phyloP scores from a whole-genome alignment of 768 basidiomycete genomes.

The Pleurotus ostreatus region DNA sequence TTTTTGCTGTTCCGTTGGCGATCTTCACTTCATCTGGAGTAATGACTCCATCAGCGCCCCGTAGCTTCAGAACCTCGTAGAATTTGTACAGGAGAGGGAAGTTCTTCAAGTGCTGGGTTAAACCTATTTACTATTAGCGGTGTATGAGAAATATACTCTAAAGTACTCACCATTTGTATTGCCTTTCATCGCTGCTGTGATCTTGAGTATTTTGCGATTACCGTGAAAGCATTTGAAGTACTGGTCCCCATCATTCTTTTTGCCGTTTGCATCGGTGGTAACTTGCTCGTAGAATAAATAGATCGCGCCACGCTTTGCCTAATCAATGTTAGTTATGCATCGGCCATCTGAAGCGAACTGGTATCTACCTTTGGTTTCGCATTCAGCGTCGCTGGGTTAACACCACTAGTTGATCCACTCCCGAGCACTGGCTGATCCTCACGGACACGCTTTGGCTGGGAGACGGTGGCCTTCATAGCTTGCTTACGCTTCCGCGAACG shows the following conservation, averaged over 20 bases:
- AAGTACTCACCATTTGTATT: neutral
- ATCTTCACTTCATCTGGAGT: neutral
- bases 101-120: neutral
- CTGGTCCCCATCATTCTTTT: neutral
- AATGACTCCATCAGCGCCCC: neutral
- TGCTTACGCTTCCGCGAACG: neutral
- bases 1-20: neutral
- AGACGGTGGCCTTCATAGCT: neutral
- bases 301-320: neutral
- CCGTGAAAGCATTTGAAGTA: neutral
- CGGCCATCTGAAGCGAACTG: too few species aligned
- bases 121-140: neutral
- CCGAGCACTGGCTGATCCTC: neutral
- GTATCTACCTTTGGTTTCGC: neutral
- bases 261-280: neutral
- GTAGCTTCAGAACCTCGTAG: neutral
- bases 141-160: neutral
- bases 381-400: neutral
- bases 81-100: neutral
- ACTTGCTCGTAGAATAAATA: neutral
- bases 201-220: neutral
- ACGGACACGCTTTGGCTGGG: neutral
- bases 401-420: neutral
- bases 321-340: too few species aligned
- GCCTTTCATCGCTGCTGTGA: neutral